Conservation (phyloP, 176 grass and related monocot species). For the Melocanna baccifera region DNA sequence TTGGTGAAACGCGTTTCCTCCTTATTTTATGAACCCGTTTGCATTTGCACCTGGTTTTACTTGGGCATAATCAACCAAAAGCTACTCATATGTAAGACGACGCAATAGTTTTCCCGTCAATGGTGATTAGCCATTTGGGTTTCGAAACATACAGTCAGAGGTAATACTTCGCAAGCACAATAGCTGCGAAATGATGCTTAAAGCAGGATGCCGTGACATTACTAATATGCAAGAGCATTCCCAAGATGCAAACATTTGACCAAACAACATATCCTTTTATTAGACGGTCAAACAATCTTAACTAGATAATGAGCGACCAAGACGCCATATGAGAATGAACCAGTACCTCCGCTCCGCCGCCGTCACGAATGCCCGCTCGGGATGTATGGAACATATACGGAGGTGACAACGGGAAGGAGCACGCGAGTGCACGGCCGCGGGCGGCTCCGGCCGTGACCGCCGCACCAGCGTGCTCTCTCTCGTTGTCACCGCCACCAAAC, state of each 20-base stretch:
- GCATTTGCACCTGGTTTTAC: not conserved
- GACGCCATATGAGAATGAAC: not conserved
- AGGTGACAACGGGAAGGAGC: constrained; percentile 21
- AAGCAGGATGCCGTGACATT: not conserved
- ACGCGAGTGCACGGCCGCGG: constrained; percentile 9
- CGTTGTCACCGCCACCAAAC: constrained; percentile 5
- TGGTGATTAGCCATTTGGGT: not conserved
- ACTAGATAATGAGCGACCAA: not conserved
- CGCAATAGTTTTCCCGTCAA: not conserved
- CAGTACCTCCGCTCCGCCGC: not conserved
- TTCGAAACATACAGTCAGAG: not conserved
- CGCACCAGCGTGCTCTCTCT: constrained; percentile 32
- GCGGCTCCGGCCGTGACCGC: not conserved
- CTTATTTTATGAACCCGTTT: not conserved
- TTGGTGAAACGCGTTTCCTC: not conserved
- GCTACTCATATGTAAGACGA: not conserved
- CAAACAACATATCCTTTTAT: not conserved
- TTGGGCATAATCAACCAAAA: not conserved
- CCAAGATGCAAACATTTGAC: not conserved
- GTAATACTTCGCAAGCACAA: not conserved
- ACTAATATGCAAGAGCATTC: not conserved
- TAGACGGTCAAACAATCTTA: not conserved
- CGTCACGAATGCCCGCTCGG: not conserved
- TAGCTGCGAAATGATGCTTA: not conserved
- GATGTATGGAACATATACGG: not conserved